A percentile compares a stretch with the other conserved stretches of the same genome.
phyloP scores from a whole-genome alignment of 2,329 filamentous ascomycete genomes.

The Dothistroma pini region DNA sequence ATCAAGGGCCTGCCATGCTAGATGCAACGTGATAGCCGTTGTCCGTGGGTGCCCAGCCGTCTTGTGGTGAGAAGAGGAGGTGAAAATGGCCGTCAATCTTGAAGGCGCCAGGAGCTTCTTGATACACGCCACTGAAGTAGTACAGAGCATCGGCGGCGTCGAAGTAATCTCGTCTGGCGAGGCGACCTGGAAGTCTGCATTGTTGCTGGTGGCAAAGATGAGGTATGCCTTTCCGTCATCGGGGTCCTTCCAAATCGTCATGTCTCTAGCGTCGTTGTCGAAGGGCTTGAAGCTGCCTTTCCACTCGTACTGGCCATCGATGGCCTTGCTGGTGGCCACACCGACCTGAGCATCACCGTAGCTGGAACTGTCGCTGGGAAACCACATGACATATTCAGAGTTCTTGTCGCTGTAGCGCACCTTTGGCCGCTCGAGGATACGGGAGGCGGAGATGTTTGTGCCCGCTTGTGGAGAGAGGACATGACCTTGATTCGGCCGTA shows the following conservation, averaged over 20 bases:
- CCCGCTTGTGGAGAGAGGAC: slow-evolving; percentile 51
- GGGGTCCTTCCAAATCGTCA: slow-evolving; percentile 57
- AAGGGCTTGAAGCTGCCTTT: slow-evolving; percentile 47
- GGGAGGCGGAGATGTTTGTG: slow-evolving; percentile 37
- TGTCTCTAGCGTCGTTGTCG: slow-evolving; percentile 54
- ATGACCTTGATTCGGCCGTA: slow-evolving; percentile 61
- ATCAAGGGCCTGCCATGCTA: slow-evolving; percentile 59
- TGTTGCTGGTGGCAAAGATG: slow-evolving; percentile 46
- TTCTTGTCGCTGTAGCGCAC: slow-evolving; percentile 65
- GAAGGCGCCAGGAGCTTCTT: slow-evolving; percentile 60
- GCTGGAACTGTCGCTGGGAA: slow-evolving; percentile 61
- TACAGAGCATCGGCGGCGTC: slow-evolving; percentile 22
- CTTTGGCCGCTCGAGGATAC: slow-evolving; percentile 65
- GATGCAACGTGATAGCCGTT: slow-evolving; percentile 61
- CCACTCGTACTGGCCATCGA: slow-evolving; percentile 60
- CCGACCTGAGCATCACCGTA: slow-evolving; percentile 64
- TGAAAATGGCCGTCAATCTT: slow-evolving; percentile 61
- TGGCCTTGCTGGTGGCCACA: slow-evolving; percentile 56
- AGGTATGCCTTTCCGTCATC: slow-evolving; percentile 60
- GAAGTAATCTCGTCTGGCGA: slow-evolving; percentile 27
- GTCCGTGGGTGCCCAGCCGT: slow-evolving; percentile 56
- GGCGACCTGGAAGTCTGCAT: slow-evolving; percentile 28
- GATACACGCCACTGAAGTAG: slow-evolving; percentile 24
- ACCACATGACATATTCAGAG: slow-evolving; percentile 62
- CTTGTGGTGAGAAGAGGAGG: slow-evolving; percentile 56